Evolutionary conservation across 441 rosid genomes (phyloP).

Genomic region (Rhodomyrtus psidioides): DNA sequence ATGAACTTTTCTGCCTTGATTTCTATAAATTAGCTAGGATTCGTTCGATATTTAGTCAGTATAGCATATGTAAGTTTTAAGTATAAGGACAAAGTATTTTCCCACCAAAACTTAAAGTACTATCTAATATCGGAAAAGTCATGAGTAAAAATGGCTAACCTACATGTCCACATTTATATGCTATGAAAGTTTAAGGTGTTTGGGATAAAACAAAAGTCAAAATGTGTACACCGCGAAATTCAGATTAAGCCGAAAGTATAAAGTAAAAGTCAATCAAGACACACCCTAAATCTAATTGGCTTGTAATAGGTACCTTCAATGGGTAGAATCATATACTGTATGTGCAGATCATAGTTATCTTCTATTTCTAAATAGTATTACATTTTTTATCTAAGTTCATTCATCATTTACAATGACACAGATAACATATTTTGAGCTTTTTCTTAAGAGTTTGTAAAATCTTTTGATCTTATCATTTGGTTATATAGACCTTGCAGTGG

Average conservation of each 20-base stretch:
- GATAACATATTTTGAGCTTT: no score
- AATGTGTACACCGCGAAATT: not conserved
- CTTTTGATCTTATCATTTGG: not conserved
- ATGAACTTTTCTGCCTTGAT: not conserved
- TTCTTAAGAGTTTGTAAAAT: not conserved
- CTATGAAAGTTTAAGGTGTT: not conserved
- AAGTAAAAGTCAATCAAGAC: not conserved
- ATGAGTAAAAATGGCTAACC: not conserved
- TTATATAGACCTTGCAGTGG: no score
- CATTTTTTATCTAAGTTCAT: no score
- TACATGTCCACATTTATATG: not conserved
- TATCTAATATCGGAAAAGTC: not conserved
- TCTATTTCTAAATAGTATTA: no score
- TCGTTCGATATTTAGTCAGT: not conserved
- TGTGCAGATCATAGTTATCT: no score
- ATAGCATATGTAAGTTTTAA: not conserved
- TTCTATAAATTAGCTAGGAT: not conserved
- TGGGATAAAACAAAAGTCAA: not conserved
- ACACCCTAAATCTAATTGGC: not conserved
- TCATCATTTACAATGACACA: no score
- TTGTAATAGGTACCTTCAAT: not conserved
- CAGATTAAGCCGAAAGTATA: not conserved
- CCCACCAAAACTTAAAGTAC: not conserved
- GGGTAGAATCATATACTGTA: no score
- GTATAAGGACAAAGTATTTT: not conserved